phyloP scores from a whole-genome alignment of 2,329 filamentous ascomycete genomes.

The Myotisia sp. region DNA sequence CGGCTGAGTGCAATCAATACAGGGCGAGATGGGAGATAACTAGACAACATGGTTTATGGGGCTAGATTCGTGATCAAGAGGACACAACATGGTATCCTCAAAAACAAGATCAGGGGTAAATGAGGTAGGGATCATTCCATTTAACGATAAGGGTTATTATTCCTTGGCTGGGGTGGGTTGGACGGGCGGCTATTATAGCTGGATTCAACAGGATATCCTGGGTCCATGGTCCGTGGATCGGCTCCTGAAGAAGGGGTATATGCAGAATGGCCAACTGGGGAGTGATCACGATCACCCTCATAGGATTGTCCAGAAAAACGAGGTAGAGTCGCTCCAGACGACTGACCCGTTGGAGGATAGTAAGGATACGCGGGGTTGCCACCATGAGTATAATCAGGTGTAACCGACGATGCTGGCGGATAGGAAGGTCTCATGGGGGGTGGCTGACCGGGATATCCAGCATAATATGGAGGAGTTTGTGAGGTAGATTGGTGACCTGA shows the following conservation, averaged over 20 bases:
- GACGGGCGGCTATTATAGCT: constrained; percentile 17
- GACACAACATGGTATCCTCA: too few relatives aligned
- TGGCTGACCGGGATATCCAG: too few relatives aligned
- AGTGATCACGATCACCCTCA: constrained; percentile 29
- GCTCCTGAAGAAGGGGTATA: constrained; percentile 29
- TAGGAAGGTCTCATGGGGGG: too few relatives aligned
- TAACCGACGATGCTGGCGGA: too few relatives aligned
- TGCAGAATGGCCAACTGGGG: constrained; percentile 26
- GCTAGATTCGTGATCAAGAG: too few relatives aligned
- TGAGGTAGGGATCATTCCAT: neutral
- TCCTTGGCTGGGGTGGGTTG: constrained; percentile 28
- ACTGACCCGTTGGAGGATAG: constrained; percentile 9
- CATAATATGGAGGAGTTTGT: too few relatives aligned
- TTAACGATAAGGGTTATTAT: constrained; percentile 25
- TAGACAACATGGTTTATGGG: too few relatives aligned
- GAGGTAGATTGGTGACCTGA: too few relatives aligned
- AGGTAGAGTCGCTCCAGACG: constrained; percentile 27
- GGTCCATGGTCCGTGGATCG: constrained; percentile 28
- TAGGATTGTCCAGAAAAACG: constrained; percentile 29
- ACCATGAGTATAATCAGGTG: constrained; percentile 25
- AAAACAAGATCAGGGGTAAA: too few relatives aligned
- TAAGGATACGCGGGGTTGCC: constrained; percentile 21
- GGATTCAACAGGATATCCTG: constrained; percentile 30
- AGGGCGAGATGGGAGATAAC: too few relatives aligned
- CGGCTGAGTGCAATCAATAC: too few relatives aligned